Conservation (phyloP, 306 rosid genomes). For the Vicia faba region DNA sequence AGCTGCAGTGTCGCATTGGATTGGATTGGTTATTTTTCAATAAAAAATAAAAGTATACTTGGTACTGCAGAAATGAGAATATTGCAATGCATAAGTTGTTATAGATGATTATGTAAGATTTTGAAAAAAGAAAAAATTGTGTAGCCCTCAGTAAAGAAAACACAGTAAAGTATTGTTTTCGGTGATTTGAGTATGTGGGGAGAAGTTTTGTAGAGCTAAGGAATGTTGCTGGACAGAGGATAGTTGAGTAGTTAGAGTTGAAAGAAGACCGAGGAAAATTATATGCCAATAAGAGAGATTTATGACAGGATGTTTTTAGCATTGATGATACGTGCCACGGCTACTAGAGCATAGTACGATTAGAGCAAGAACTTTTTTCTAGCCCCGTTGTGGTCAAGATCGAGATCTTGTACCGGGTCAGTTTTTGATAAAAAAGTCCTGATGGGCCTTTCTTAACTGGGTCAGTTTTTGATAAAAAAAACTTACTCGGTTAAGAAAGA, state of each 20-base stretch:
- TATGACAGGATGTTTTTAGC: background rate
- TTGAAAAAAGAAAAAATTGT: background rate
- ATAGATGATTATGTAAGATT: background rate
- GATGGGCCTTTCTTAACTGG: too few species aligned
- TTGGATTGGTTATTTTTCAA: background rate
- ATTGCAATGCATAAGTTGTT: background rate
- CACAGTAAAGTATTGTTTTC: background rate
- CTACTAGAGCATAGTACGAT: too few species aligned
- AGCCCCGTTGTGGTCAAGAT: too few species aligned
- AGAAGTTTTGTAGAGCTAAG: background rate
- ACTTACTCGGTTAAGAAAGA: too few species aligned
- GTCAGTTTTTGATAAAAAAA: too few species aligned
- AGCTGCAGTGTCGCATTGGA: background rate
- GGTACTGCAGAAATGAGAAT: background rate
- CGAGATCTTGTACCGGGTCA: too few species aligned
- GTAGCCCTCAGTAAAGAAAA: background rate
- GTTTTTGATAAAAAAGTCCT: too few species aligned
- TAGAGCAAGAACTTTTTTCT: too few species aligned
- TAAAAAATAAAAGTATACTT: background rate
- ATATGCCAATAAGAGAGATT: background rate
- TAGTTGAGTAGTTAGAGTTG: background rate
- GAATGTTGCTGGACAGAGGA: background rate
- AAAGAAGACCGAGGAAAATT: background rate
- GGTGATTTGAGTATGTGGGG: conserved; percentile 10
- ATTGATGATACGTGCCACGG: background rate